Conservation (phyloP, 495 filamentous ascomycete genomes). For the Neurospora pannonica region DNA sequence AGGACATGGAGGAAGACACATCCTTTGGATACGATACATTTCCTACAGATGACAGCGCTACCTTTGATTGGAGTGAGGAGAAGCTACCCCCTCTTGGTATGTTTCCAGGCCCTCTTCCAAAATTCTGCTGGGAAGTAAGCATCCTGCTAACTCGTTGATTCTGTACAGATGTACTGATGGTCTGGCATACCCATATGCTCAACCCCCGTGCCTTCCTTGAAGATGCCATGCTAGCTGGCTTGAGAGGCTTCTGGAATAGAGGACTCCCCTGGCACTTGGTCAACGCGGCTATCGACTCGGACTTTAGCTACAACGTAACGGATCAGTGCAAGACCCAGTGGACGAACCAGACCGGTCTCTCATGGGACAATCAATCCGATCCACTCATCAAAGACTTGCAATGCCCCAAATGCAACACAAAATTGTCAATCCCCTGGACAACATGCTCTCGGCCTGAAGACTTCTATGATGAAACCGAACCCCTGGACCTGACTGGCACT, state of each 20-base stretch:
- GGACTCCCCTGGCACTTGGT: constrained; percentile 66
- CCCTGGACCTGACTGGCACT: constrained; percentile 23
- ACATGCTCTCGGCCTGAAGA: constrained; percentile 33
- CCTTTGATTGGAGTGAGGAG: constrained; percentile 18
- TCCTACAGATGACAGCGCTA: constrained; percentile 1
- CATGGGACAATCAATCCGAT: constrained; percentile 53
- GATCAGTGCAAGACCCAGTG: constrained; percentile 39
- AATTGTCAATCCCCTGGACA: constrained; percentile 50
- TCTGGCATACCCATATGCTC: constrained; percentile 81
- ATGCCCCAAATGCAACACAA: constrained; percentile 47
- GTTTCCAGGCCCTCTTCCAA: background rate
- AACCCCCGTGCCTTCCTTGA: constrained; percentile 73
- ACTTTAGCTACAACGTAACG: constrained; percentile 52
- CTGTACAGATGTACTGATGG: constrained; percentile 68
- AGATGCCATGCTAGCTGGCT: constrained; percentile 58
- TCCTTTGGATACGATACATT: constrained; percentile 18
- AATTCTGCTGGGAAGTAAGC: background rate
- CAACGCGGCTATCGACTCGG: constrained; percentile 53
- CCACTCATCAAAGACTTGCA: constrained; percentile 34
- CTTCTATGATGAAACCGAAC: background rate
- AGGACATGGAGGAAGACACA: constrained; percentile 18
- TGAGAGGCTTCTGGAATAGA: constrained; percentile 50
- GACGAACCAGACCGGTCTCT: constrained; percentile 36
- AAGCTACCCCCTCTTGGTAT: constrained; percentile 34
- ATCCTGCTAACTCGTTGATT: constrained; percentile 4